These are phyloP conservation scores for Leccinellum luteum DNA, from an alignment of 768 basidiomycete species.

Conservation along the genomic window DNA sequence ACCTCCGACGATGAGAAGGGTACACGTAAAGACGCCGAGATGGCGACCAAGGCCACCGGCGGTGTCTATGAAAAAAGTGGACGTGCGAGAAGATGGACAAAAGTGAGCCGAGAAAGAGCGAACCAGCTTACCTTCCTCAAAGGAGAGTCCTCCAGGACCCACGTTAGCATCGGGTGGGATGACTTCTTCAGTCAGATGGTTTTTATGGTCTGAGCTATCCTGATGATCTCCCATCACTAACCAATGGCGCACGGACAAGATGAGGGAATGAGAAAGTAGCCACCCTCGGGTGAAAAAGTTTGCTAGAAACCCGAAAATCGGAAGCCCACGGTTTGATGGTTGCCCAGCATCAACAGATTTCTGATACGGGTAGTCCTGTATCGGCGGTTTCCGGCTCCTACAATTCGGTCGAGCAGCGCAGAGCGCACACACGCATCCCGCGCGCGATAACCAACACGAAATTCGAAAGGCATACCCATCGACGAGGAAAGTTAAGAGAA, in stretches of 20 bases:
- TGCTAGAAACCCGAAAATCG: background rate
- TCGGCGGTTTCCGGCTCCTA: background rate
- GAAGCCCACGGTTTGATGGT: background rate
- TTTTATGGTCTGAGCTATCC: background rate
- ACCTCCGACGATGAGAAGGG: conserved; percentile 51
- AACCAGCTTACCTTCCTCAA: conserved; percentile 42
- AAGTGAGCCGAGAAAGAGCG: background rate
- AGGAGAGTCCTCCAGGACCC: conserved; percentile 44
- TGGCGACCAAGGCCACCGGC: conserved; percentile 58
- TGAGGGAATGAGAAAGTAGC: background rate
- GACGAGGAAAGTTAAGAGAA: background rate
- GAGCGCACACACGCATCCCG: background rate
- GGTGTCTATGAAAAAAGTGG: conserved; percentile 32
- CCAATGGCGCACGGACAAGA: conserved; percentile 8
- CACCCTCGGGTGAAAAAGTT: background rate
- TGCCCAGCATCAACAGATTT: too few species aligned
- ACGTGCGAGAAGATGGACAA: background rate
- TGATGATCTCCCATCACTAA: background rate
- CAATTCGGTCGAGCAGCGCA: background rate
- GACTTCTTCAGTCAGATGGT: background rate
- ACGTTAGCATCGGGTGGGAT: conserved; percentile 18
- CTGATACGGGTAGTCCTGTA: background rate
- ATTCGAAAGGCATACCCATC: background rate
- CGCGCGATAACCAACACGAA: background rate
- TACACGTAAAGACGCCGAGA: conserved; percentile 52